These are phyloP conservation scores for Pholiota molesta DNA, from an alignment of 768 basidiomycete species.

Conservation along the genomic window DNA sequence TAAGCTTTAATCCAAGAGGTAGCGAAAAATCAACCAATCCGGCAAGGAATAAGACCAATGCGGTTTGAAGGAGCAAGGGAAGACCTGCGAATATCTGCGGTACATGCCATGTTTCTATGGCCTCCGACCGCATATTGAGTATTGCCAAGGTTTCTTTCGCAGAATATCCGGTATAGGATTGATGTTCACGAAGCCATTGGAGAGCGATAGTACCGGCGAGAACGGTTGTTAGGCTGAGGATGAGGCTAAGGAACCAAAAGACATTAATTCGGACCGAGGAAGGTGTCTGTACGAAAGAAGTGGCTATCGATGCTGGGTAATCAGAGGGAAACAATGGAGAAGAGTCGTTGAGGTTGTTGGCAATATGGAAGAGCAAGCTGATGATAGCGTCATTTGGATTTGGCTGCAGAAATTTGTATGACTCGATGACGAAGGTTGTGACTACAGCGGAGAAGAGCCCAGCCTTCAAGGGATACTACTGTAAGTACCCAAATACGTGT, in stretches of 20 bases:
- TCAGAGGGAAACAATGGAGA: background rate
- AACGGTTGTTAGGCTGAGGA: constrained; percentile 13
- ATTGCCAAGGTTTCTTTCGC: background rate
- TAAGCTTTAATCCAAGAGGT: constrained; percentile 8
- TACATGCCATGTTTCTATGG: constrained; percentile 9
- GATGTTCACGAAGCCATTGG: constrained; percentile 16
- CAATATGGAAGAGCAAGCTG: background rate
- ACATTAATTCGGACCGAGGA: constrained; percentile 8
- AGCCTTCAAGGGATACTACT: background rate
- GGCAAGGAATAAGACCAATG: constrained; percentile 20
- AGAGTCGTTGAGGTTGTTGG: background rate
- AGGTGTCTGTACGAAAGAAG: background rate
- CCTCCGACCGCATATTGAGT: constrained; percentile 7
- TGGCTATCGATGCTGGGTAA: background rate
- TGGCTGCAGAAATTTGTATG: constrained; percentile 4
- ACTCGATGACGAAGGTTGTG: constrained; percentile 11
- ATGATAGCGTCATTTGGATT: constrained; percentile 7
- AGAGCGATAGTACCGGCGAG: constrained; percentile 11
- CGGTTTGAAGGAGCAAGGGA: constrained; percentile 8
- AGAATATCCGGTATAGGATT: background rate
- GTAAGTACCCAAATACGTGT: background rate
- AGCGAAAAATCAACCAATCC: constrained; percentile 22
- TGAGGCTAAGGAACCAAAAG: constrained; percentile 13
- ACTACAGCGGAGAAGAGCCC: constrained; percentile 8
- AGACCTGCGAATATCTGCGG: constrained; percentile 8